phyloP scores from a whole-genome alignment of 176 grass and related monocot species.

The Oropetium thomaeum region DNA sequence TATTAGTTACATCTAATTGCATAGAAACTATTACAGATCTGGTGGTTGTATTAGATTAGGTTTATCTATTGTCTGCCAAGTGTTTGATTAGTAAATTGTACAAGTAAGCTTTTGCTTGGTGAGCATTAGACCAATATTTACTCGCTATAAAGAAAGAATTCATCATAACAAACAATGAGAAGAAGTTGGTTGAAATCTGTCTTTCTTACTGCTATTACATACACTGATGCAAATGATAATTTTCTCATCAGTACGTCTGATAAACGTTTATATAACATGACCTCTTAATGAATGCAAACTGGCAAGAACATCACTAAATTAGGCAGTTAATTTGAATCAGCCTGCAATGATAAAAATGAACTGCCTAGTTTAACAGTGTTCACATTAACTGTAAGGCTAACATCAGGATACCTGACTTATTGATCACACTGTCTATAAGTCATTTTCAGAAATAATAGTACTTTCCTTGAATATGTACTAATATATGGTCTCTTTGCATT shows the following conservation, averaged over 20 bases:
- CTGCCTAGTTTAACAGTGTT: background rate
- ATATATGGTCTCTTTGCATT: slow-evolving; percentile 21
- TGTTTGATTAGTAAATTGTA: background rate
- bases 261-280: too few species aligned
- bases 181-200: background rate
- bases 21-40: background rate
- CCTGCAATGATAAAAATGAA: background rate
- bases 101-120: background rate
- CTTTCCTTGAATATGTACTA: background rate
- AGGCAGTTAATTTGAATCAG: slow-evolving; percentile 4
- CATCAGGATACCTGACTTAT: background rate
- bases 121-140: background rate
- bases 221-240: too few species aligned
- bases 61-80: background rate
- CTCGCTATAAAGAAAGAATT: background rate
- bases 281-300: background rate
- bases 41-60: background rate
- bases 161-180: background rate
- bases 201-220: background rate
- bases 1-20: background rate
- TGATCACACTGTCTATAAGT: background rate
- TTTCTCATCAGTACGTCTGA: too few species aligned
- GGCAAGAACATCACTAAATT: background rate
- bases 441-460: background rate
- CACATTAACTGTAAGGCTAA: background rate